A percentile compares a stretch with the other conserved stretches of the same genome.
Conservation (phyloP, 768 basidiomycete genomes). For the Boletellus sp. region DNA sequence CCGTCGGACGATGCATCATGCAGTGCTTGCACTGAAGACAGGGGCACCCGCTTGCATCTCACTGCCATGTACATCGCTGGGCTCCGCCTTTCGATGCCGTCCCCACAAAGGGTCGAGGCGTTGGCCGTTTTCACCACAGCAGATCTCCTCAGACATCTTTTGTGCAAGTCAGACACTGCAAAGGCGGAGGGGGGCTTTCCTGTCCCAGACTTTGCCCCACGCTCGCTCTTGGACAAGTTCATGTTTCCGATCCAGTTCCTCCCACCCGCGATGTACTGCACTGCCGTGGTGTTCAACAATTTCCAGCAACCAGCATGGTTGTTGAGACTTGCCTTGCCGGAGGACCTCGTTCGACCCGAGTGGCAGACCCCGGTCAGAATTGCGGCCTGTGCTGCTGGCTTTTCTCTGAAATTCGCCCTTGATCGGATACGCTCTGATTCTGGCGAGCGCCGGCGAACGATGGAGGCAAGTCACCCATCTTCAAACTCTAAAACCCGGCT, state of each 20-base stretch:
- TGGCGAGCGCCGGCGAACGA: slow-evolving; percentile 30
- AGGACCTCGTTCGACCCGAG: slow-evolving; percentile 19
- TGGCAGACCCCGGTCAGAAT: slow-evolving; percentile 24
- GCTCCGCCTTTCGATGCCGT: slow-evolving; percentile 10
- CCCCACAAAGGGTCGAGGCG: slow-evolving; percentile 20
- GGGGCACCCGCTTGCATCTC: slow-evolving; percentile 14
- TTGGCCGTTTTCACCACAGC: slow-evolving; percentile 24
- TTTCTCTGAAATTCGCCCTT: slow-evolving; percentile 16
- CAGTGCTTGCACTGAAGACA: slow-evolving; percentile 11
- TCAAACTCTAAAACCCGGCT: background rate
- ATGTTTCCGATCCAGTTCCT: slow-evolving; percentile 27
- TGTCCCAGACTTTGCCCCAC: slow-evolving; percentile 11
- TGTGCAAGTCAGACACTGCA: slow-evolving; percentile 3
- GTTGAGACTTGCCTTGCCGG: slow-evolving; percentile 23
- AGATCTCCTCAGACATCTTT: slow-evolving; percentile 19
- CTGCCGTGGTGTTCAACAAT: slow-evolving; percentile 24
- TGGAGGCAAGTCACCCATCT: slow-evolving; percentile 23
- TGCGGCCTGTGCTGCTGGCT: slow-evolving; percentile 25
- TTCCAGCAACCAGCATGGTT: slow-evolving; percentile 38
- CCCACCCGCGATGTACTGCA: slow-evolving; percentile 29
- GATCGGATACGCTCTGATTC: slow-evolving; percentile 15
- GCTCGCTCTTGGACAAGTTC: slow-evolving; percentile 24
- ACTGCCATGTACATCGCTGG: slow-evolving; percentile 30
- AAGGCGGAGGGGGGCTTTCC: slow-evolving; percentile 17
- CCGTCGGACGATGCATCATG: slow-evolving; percentile 24